Conservation (phyloP, 345 rosid species). For the Erodium maritimum region DNA sequence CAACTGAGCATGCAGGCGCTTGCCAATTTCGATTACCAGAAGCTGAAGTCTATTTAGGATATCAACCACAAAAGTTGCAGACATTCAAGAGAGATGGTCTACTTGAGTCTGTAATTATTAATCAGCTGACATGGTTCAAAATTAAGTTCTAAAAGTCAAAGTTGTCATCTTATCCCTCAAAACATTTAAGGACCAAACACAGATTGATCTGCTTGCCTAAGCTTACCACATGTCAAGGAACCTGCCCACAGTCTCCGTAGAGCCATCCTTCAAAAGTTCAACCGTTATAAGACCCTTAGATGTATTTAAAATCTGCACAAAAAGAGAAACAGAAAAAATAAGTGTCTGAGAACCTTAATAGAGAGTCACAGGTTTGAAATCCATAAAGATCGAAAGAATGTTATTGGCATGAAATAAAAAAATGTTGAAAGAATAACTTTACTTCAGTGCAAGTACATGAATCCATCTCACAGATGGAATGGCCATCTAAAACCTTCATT, state of each 20-base stretch:
- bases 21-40: not conserved
- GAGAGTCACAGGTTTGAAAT: not conserved
- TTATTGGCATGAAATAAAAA: not conserved
- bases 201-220: not conserved
- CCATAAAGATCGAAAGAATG: not conserved
- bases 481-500: not conserved
- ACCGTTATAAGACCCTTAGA: constrained; percentile 58
- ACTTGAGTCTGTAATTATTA: not conserved
- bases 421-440: not conserved
- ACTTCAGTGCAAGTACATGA: not conserved
- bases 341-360: not conserved
- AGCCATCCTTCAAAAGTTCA: constrained; percentile 59
- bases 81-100: not conserved
- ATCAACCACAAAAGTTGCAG: not conserved
- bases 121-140: not conserved
- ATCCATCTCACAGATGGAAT: not conserved
- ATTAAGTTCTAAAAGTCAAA: not conserved
- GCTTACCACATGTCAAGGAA: constrained; percentile 66
- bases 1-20: not conserved
- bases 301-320: constrained; percentile 57
- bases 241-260: constrained; percentile 69
- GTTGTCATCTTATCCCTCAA: not conserved
- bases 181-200: not conserved
- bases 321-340: constrained; percentile 1
- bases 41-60: not conserved